These are phyloP conservation scores for Sporisorium sorghi DNA, from an alignment of 1,284 basidiomycete genomes.

Conservation along the genomic window DNA sequence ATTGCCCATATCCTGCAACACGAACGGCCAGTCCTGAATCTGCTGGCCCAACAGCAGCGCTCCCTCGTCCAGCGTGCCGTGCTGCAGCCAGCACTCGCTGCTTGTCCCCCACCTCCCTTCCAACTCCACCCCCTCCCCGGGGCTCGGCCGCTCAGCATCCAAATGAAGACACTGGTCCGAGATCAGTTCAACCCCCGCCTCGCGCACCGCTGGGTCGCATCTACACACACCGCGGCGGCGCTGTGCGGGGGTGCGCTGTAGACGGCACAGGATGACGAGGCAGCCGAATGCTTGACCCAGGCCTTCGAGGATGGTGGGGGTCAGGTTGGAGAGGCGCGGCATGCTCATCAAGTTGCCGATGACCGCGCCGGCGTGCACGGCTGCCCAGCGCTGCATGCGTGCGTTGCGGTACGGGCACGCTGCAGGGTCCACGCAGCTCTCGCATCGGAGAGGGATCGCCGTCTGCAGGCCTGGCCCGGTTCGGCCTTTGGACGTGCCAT, in stretches of 20 bases:
- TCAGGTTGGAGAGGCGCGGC: conserved; percentile 42
- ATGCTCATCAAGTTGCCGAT: conserved; percentile 48
- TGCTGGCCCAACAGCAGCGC: conserved; percentile 38
- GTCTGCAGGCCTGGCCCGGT: conserved; percentile 9
- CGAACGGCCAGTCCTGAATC: conserved; percentile 48
- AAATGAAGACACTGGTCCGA: conserved; percentile 44
- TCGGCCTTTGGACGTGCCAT: neutral
- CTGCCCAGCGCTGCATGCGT: conserved; percentile 40
- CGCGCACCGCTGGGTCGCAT: conserved; percentile 27
- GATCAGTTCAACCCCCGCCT: conserved; percentile 29
- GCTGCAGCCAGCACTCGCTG: conserved; percentile 44
- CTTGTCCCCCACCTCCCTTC: conserved; percentile 16
- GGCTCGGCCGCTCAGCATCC: conserved; percentile 33
- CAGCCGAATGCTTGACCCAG: conserved; percentile 41
- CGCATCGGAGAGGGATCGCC: conserved; percentile 24
- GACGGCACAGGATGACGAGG: conserved; percentile 42
- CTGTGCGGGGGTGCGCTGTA: conserved; percentile 11
- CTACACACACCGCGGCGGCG: conserved; percentile 19
- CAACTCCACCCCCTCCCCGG: conserved; percentile 8
- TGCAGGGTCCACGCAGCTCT: conserved; percentile 28
- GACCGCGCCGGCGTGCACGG: conserved; percentile 41
- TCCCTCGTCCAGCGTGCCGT: conserved; percentile 40
- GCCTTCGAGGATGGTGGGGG: conserved; percentile 42
- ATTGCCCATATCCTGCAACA: conserved; percentile 50
- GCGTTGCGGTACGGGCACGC: conserved; percentile 38